phyloP scores from a whole-genome alignment of 2,329 filamentous ascomycete genomes.

The Ophiostoma pallidulum region DNA sequence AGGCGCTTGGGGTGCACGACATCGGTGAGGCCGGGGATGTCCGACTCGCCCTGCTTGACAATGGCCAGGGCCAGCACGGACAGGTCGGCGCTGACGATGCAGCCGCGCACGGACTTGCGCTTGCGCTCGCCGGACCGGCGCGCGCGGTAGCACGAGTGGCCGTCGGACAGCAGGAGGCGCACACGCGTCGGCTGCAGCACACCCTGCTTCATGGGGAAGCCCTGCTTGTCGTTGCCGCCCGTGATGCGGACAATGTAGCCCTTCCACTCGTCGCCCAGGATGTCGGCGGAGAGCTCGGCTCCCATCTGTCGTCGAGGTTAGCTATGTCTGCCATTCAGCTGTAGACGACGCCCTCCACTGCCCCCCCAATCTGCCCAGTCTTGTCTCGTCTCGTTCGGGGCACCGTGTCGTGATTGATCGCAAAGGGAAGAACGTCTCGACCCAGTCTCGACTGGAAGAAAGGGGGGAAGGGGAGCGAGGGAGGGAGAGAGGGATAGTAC shows the following conservation, averaged over 20 bases:
- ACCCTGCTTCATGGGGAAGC: constrained; percentile 99
- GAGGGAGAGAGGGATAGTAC: constrained; percentile 1
- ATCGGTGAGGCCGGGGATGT: constrained; percentile 95
- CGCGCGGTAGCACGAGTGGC: constrained; percentile 98
- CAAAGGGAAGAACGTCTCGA: not conserved
- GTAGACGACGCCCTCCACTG: too few relatives aligned
- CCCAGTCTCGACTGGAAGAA: too few relatives aligned
- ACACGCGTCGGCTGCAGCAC: constrained; percentile 98
- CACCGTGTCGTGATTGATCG: too few relatives aligned
- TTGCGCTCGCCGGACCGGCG: constrained; percentile 98
- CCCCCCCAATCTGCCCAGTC: too few relatives aligned
- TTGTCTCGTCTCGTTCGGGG: too few relatives aligned
- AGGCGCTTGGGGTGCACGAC: constrained; percentile 98
- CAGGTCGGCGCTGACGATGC: constrained; percentile 95
- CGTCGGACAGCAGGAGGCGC: constrained; percentile 86
- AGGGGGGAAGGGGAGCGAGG: too few relatives aligned
- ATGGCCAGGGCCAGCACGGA: constrained; percentile 89
- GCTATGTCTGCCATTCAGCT: too few relatives aligned
- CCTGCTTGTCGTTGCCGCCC: constrained; percentile 99
- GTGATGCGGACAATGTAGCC: constrained; percentile 99
- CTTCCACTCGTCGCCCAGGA: constrained; percentile 98
- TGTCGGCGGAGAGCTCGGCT: constrained; percentile 85
- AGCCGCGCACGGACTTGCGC: constrained; percentile 97
- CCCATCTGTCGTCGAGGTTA: constrained; percentile 54
- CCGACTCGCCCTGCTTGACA: constrained; percentile 94